Base-by-base conservation (phyloP, 257 asterid genomes). In the Ilex asprella region DNA sequence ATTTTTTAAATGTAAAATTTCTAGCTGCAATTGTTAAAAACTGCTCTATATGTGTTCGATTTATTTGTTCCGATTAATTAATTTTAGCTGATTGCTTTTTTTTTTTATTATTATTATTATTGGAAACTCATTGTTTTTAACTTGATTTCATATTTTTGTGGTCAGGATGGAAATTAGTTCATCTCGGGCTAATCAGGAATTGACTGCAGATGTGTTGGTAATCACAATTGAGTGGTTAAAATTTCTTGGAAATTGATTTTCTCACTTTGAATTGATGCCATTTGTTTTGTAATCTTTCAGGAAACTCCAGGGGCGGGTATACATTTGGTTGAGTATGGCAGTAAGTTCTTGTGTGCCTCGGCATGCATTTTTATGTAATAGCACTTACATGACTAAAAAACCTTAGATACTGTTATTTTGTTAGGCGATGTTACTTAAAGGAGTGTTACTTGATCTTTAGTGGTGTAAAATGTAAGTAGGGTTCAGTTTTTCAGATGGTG, bases 191-290 rank as follows among this genome's bases (percentile, higher is more conserved):
- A 85, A 74, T 71, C 67, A 78, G 58, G 77, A 87, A 78, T 75
- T 87, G 62, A 78, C 81, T 60, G 82, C 76, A n/a, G 91, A 82
- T 70, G 76, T 82, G 59, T 70, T 87, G 93, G 95, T 87, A 81
- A 47, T 58, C 49, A 56, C 30, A 31, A 54, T 68, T 62, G 49
- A 49, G 54, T 57, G 15, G 12, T 68, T 72, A 1, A 16, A 56
- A 30, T 7, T 21, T 53, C 15, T 15, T 16, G 30, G 14, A 7
- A 7, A 15, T 49, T 49, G 44, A 39, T 10, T 56, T 71, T 41
- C 66, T 16, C 12, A n/a, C 21, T 43, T 14, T 59, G 41, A 35
- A 5, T 30, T 55, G 50, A 56, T 60, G 67, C 63, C 65, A 31
- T 44, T 71, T 52, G 15, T 61, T 30, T 70, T 12, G 21, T 69